Conservation (phyloP, 176 grass and related monocot species). For the Alopecurus myosuroides region DNA sequence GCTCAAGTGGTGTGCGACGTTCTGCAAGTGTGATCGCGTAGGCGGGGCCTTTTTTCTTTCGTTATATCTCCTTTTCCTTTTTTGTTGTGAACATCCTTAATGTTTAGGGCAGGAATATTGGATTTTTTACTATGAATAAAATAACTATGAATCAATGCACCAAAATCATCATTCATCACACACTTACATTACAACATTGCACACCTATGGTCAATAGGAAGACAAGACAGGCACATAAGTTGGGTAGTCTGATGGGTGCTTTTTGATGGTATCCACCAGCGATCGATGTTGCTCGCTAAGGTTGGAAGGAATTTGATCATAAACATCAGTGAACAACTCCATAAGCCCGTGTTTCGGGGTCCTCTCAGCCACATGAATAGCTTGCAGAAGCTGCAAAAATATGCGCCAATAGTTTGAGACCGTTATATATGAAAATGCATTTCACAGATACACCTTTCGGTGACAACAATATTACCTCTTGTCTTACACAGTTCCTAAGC, state of each 20-base stretch:
- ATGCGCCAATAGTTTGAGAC: not conserved
- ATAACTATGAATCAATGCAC: too few relatives aligned
- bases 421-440: not conserved
- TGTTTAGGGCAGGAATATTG: too few relatives aligned
- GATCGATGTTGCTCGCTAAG: conserved; percentile 58
- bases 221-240: conserved; percentile 62
- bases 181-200: too few relatives aligned
- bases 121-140: too few relatives aligned
- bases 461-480: conserved; percentile 55
- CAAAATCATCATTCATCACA: too few relatives aligned
- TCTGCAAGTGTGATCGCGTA: too few relatives aligned
- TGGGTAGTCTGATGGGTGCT: conserved; percentile 60
- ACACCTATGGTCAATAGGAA: too few relatives aligned
- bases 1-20: too few relatives aligned
- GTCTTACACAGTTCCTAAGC: conserved; percentile 55
- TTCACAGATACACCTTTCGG: not conserved
- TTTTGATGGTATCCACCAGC: conserved; percentile 57
- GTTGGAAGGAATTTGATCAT: conserved; percentile 68
- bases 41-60: too few relatives aligned
- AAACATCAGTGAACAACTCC: conserved; percentile 80
- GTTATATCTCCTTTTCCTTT: too few relatives aligned
- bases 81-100: too few relatives aligned
- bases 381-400: conserved; percentile 59
- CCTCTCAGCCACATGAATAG: conserved; percentile 82
- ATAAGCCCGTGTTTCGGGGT: conserved; percentile 43